Conservation (phyloP, 177 flowering plant genomes). For the Vitis hybrid region DNA sequence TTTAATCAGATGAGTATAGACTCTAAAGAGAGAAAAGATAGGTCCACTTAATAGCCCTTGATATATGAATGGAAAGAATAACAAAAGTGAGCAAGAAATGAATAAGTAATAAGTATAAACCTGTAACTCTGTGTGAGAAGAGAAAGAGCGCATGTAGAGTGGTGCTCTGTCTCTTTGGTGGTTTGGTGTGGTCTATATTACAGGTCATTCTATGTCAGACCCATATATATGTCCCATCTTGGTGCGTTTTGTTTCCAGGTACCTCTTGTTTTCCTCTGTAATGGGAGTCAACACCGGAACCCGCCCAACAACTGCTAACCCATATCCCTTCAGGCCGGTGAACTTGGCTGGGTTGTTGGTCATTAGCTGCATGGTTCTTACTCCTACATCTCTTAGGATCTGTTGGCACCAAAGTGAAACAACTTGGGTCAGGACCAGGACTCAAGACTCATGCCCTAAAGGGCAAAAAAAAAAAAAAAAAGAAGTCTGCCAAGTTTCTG, state of each 20-base stretch:
- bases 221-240: slow-evolving; percentile 94
- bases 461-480: neutral
- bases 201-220: slow-evolving; percentile 58
- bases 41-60: too few relatives aligned
- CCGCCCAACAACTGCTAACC: slow-evolving; percentile 82
- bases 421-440: neutral
- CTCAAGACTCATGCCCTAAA: too few relatives aligned
- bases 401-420: slow-evolving; percentile 15
- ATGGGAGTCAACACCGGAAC: slow-evolving; percentile 86
- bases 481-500: slow-evolving; percentile 1
- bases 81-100: too few relatives aligned
- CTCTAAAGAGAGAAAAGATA: too few relatives aligned
- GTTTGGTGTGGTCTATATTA: too few relatives aligned
- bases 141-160: too few relatives aligned
- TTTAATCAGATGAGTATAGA: too few relatives aligned
- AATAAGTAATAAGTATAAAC: too few relatives aligned
- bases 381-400: slow-evolving; percentile 86
- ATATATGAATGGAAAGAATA: too few relatives aligned
- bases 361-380: slow-evolving; percentile 81
- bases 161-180: too few relatives aligned
- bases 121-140: too few relatives aligned
- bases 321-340: slow-evolving; percentile 81
- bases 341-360: slow-evolving; percentile 94
- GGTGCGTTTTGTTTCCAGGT: slow-evolving; percentile 77
- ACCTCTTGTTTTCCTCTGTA: slow-evolving; percentile 78